Evolutionary conservation across 2,329 filamentous ascomycete species (phyloP).

Genomic region (Macroventuria anomochaeta): DNA sequence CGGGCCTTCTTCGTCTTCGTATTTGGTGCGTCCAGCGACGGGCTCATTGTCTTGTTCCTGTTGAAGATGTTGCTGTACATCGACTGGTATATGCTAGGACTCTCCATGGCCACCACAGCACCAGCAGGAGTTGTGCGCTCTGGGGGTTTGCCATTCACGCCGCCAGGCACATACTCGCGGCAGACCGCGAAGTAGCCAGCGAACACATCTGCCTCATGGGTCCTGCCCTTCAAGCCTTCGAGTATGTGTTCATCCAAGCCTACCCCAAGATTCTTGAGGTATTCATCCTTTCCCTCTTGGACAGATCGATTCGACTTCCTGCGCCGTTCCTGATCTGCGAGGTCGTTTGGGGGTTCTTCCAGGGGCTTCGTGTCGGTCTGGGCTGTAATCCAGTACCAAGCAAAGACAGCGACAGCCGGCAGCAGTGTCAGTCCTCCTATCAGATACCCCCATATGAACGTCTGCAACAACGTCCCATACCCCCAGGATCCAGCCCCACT

Average conservation of each 20-base stretch:
- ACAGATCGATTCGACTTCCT: conserved; percentile 23
- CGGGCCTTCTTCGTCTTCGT: conserved; percentile 67
- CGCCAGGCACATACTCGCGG: conserved; percentile 88
- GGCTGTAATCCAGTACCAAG: conserved; percentile 30
- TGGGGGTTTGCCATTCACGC: conserved; percentile 90
- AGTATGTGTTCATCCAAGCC: conserved; percentile 34
- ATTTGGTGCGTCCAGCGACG: conserved; percentile 61
- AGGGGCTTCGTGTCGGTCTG: conserved; percentile 19
- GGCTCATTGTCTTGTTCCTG: conserved; percentile 65
- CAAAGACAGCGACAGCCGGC: conserved; percentile 23
- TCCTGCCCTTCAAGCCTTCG: conserved; percentile 31
- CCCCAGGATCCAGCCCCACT: conserved; percentile 30
- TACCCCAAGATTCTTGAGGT: conserved; percentile 23
- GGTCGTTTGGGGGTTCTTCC: conserved; percentile 11
- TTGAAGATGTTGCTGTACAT: conserved; percentile 98
- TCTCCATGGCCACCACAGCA: conserved; percentile 77
- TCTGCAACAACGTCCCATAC: conserved; percentile 32
- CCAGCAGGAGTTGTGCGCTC: conserved; percentile 83
- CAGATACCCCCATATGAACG: conserved; percentile 37
- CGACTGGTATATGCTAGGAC: conserved; percentile 94
- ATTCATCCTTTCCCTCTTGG: conserved; percentile 18
- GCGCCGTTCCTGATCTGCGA: conserved; percentile 10
- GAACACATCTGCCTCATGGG: conserved; percentile 76
- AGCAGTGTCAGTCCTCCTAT: conserved; percentile 34
- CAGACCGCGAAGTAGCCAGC: conserved; percentile 96